phyloP scores from a whole-genome alignment of 2,329 filamentous ascomycete genomes.

The Colletotrichum lupini region DNA sequence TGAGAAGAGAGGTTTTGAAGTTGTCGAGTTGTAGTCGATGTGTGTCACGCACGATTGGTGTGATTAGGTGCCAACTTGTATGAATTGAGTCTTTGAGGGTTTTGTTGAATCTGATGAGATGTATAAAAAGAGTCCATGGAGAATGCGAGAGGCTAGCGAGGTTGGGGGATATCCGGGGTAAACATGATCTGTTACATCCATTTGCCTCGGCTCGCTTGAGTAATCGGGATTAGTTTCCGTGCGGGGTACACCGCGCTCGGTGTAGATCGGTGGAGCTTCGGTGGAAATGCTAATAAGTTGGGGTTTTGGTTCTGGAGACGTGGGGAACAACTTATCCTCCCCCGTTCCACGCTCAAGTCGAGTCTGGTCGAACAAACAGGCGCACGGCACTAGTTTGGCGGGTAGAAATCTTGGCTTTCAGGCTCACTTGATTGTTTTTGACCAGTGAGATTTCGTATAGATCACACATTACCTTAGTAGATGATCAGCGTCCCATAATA shows the following conservation, averaged over 20 bases:
- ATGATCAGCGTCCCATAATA: no score
- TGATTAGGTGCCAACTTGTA: no score
- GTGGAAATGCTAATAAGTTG: background rate
- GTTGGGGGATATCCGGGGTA: slow-evolving; percentile 8
- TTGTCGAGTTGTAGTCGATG: background rate
- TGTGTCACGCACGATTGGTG: background rate
- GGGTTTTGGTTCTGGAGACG: background rate
- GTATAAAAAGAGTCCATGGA: background rate
- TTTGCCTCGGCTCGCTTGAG: slow-evolving; percentile 15
- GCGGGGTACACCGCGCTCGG: slow-evolving; percentile 24
- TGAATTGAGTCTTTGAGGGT: background rate
- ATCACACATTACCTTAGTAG: background rate
- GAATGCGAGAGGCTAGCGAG: background rate
- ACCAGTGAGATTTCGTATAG: background rate
- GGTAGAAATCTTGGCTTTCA: background rate
- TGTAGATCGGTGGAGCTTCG: background rate
- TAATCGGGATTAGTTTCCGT: background rate
- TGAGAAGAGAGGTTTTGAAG: background rate
- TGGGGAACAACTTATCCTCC: background rate
- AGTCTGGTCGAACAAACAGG: background rate
- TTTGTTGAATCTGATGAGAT: background rate
- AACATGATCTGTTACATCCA: background rate
- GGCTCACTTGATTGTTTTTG: background rate
- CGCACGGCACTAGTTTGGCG: background rate
- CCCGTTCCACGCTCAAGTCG: background rate